phyloP scores from a whole-genome alignment of 352 stramenopile genomes.

The Phytophthora citricola region DNA sequence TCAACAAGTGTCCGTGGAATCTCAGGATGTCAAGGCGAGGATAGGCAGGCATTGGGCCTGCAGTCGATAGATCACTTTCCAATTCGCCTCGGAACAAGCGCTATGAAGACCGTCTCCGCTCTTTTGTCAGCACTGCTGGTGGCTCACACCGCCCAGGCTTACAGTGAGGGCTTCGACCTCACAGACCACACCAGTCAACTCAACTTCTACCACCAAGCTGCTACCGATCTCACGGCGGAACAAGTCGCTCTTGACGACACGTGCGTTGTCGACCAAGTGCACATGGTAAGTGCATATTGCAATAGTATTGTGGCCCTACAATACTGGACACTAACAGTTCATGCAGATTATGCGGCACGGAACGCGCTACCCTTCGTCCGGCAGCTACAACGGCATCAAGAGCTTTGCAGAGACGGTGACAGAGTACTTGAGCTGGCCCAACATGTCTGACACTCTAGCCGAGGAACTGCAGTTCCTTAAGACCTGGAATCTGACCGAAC shows the following conservation, averaged over 20 bases:
- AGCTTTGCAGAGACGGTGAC: conserved; percentile 41
- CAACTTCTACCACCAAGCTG: conserved; percentile 64
- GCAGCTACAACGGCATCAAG: conserved; percentile 55
- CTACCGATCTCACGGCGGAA: conserved; percentile 40
- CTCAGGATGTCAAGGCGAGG: conserved; percentile 9
- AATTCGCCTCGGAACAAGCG: conserved; percentile 19
- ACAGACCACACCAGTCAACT: conserved; percentile 68
- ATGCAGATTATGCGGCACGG: conserved; percentile 51
- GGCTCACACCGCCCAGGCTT: conserved; percentile 17
- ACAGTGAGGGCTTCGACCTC: conserved; percentile 57
- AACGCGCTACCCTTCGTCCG: conserved; percentile 59
- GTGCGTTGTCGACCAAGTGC: conserved; percentile 60
- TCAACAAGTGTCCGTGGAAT: conserved; percentile 13
- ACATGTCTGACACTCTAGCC: conserved; percentile 34
- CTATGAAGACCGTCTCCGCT: conserved; percentile 45
- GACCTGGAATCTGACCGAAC: conserved; percentile 48
- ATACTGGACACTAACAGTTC: background rate
- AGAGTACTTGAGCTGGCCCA: conserved; percentile 34
- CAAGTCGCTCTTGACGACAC: conserved; percentile 48
- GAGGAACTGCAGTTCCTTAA: conserved; percentile 55
- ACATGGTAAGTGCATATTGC: conserved; percentile 30
- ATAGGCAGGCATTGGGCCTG: background rate
- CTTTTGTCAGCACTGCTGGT: conserved; percentile 25
- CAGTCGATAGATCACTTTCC: conserved; percentile 20
- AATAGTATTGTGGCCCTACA: background rate